Percentiles rank a stretch among this genome's conserved stretches.
These are phyloP conservation scores for Candida maltosa DNA, from an alignment of 805 yeast species.

Conservation along the genomic window DNA sequence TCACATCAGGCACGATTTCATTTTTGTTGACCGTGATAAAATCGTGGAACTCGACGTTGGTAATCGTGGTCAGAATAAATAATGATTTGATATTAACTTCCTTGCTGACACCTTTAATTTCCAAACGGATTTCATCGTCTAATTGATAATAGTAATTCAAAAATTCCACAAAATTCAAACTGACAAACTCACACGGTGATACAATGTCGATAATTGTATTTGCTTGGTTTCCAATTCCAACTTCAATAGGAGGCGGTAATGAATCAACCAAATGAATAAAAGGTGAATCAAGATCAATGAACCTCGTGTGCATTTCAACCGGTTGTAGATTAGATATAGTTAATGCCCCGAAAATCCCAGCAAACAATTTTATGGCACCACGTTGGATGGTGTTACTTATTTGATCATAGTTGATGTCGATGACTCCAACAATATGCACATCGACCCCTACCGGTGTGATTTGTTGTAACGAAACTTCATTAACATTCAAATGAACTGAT, in stretches of 20 bases:
- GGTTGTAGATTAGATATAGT: slow-evolving; percentile 17
- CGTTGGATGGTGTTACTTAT: slow-evolving; percentile 19
- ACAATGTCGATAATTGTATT: slow-evolving; percentile 21
- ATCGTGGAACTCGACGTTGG: slow-evolving; percentile 14
- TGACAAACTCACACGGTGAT: slow-evolving; percentile 16
- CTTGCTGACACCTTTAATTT: slow-evolving; percentile 15
- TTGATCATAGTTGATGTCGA: slow-evolving; percentile 25
- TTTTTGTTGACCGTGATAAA: slow-evolving; percentile 8
- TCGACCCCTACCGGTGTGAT: slow-evolving; percentile 25
- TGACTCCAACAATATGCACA: slow-evolving; percentile 22
- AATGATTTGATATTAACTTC: slow-evolving; percentile 12
- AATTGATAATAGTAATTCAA: slow-evolving; percentile 14
- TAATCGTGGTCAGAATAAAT: slow-evolving; percentile 13
- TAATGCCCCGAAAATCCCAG: slow-evolving; percentile 21
- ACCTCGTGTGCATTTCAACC: slow-evolving; percentile 17
- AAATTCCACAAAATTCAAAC: slow-evolving; percentile 15
- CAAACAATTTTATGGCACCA: slow-evolving; percentile 16
- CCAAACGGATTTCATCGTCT: slow-evolving; percentile 15
- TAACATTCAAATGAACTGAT: slow-evolving; percentile 20
- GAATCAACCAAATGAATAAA: slow-evolving; percentile 21
- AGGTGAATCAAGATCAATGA: slow-evolving; percentile 7
- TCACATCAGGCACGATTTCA: slow-evolving; percentile 13
- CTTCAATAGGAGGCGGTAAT: slow-evolving; percentile 21
- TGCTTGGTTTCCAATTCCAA: slow-evolving; percentile 17
- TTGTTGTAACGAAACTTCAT: slow-evolving; percentile 20